Base-by-base conservation (phyloP, 2,329 filamentous ascomycete species). In the Lasiodiplodia citricola region DNA sequence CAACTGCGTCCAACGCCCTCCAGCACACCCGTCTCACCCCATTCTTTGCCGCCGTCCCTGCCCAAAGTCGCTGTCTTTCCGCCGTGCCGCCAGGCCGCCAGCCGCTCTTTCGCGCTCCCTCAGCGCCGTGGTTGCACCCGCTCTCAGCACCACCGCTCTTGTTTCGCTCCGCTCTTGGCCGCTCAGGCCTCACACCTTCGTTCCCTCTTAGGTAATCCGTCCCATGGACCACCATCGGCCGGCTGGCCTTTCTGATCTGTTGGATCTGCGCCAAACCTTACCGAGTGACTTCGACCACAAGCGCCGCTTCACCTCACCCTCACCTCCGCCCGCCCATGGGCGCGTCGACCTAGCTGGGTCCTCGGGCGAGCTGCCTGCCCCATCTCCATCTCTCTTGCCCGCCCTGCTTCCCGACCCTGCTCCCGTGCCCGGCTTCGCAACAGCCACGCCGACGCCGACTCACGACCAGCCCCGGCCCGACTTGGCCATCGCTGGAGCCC, bases 211-310 rank as follows among this genome's bases (percentile, higher is more conserved):
- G 60, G 60, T 64, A 64, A 64, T 64, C 41, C 60, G 60, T 64
- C 44, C 52, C 52, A 67, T 67, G 65, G 65, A 58, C 55, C 54
- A 58, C 54, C 65, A 67, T 56, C 52, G 65, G 54, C 54, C 55
- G 35, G 25, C 65, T 21, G 65, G 65, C 52, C 55, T 58, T 58
- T 58, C 54, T 67, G 65, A 67, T 67, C 54, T 58, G 54, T 58
- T 67, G 64, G 64, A 66, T 66, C 64, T 66, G 64, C 64, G 64
- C 64, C 64, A 66, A 56, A 56, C 64, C 64, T 56, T 66, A 50
- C 52, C 64, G 52, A 55, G 56, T 66, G 64, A 66, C 64, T 56
- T 66, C 28, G 65, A 67, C 55, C 54, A 52, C 54, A 67, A 47
- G 41, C 54, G 52, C 38, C 65, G 65, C 44, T 54, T 50, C 44